A percentile compares a stretch with the other conserved stretches of the same genome.
These are phyloP conservation scores for Sugiyamaella grinbergsii DNA, from an alignment of 1,139 yeast species.

Conservation along the genomic window DNA sequence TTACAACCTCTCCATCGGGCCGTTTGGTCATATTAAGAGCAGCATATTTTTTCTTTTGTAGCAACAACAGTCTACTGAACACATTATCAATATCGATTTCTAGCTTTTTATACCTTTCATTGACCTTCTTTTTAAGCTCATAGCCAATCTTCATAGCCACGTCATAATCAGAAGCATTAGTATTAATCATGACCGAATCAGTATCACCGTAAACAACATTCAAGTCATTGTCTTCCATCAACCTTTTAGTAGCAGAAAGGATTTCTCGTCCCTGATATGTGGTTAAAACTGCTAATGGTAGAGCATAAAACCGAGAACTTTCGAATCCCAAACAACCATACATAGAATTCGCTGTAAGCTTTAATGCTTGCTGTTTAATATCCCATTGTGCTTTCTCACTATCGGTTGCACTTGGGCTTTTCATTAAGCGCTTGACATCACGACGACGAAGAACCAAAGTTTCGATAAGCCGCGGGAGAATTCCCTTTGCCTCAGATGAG, in stretches of 20 bases:
- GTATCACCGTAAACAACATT: constrained; percentile 98
- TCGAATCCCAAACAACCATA: constrained; percentile 97
- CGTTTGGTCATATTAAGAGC: constrained; percentile 66
- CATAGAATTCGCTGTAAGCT: constrained; percentile 97
- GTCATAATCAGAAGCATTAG: constrained; percentile 66
- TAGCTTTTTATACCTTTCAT: constrained; percentile 80
- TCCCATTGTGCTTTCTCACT: constrained; percentile 71
- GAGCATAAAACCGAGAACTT: constrained; percentile 90
- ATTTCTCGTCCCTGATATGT: constrained; percentile 96
- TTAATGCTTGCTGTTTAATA: constrained; percentile 93
- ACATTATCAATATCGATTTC: constrained; percentile 97
- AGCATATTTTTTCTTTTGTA: constrained; percentile 98
- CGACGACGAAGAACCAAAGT: constrained; percentile 89
- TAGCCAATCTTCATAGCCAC: constrained; percentile 86
- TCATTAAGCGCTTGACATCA: constrained; percentile 85
- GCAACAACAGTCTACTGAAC: constrained; percentile 78
- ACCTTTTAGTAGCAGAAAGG: constrained; percentile 86
- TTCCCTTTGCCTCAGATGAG: constrained; percentile 64
- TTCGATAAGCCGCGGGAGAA: constrained; percentile 79
- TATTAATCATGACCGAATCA: constrained; percentile 98
- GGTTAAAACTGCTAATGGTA: constrained; percentile 93
- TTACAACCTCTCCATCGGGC: constrained; percentile 51
- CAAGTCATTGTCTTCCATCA: constrained; percentile 82
- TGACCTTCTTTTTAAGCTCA: constrained; percentile 79
- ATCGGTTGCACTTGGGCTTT: constrained; percentile 65